Percentiles rank a stretch among this genome's conserved stretches.
Evolutionary conservation across 1,139 yeast species (phyloP).

Genomic region (Geotrichum macrosporum): DNA sequence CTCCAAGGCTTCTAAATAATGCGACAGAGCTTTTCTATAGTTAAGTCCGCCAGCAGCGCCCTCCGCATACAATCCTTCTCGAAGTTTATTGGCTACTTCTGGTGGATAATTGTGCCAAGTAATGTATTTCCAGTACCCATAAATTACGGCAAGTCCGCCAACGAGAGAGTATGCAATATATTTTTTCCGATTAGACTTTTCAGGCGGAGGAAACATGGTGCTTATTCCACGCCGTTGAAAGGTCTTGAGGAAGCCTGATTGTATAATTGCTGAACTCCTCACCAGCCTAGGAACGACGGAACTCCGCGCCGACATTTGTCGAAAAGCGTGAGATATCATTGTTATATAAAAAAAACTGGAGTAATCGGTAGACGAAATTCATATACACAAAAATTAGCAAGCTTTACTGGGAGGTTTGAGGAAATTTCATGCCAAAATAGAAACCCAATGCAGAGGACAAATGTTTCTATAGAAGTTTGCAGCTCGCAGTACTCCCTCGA

Average conservation of each 20-base stretch:
- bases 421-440: too few species aligned
- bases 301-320: not conserved
- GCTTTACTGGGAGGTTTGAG: too few species aligned
- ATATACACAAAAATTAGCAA: too few species aligned
- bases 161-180: constrained; percentile 5
- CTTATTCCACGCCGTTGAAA: not conserved
- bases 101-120: constrained; percentile 45
- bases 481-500: too few species aligned
- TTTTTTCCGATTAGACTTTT: constrained; percentile 2
- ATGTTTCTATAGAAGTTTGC: too few species aligned
- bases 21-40: constrained; percentile 60
- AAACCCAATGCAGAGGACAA: too few species aligned
- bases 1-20: constrained; percentile 55
- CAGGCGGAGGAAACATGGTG: constrained; percentile 12
- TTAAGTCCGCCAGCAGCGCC: constrained; percentile 56
- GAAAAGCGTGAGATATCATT: constrained; percentile 6
- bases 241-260: not conserved
- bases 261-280: not conserved
- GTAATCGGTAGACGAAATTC: too few species aligned
- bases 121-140: constrained; percentile 18
- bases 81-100: constrained; percentile 61
- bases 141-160: constrained; percentile 5
- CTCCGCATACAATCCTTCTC: constrained; percentile 83
- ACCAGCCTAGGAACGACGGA: not conserved
- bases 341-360: too few species aligned